Evolutionary conservation across 768 basidiomycete species (phyloP), one percentile per base, ranked within the genome.

Genomic region (Mycena leptocephala): DNA sequence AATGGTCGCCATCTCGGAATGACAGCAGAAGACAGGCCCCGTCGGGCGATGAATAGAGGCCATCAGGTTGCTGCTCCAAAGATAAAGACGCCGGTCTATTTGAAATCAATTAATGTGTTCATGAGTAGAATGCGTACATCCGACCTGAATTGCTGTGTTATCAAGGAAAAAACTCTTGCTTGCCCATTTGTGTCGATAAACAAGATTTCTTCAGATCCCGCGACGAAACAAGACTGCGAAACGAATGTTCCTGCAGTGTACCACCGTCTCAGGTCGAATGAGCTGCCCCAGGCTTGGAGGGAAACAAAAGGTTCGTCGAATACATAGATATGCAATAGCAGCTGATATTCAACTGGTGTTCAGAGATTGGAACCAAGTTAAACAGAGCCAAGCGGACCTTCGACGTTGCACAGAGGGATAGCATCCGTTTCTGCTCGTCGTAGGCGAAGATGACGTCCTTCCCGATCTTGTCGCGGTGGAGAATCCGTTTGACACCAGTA

Each of bases 141-240:
- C n/a, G n/a, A 92, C 92, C 92, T 82, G 70, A 91, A 92, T 61
- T 91, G 89, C 70, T 89, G 86, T 0, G 90, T 89, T 3, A 90
- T 82, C 58, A 92, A 76, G 0, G 92, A 93, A 75, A 88, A 92
- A n/a, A 93, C 84, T 22, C 92, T 83, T 2, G 85, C 89, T 20
- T 85, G 85, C 0, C 83, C 82, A 3, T 71, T 76, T 0, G 85
- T 85, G 73, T 93, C 92, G 6, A 92, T 82, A 0, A 93, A 79
- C 0, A 90, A 76, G 3, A 93, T 61, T 68, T 93, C 92, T 75
- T 93, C 92, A 33, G 79, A 87, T 8, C 90, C 90, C 56, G 82
- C 81, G 2, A 91, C 84, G 71, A 92, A 92, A 51, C 87, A 85
- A 1, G 87, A 83, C 20, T 84, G 83, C 2, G 59, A 71, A 18